A percentile compares a stretch with the other conserved stretches of the same genome.
These are phyloP conservation scores for Tulasnella sp. DNA, from an alignment of 768 basidiomycete genomes.

Conservation along the genomic window DNA sequence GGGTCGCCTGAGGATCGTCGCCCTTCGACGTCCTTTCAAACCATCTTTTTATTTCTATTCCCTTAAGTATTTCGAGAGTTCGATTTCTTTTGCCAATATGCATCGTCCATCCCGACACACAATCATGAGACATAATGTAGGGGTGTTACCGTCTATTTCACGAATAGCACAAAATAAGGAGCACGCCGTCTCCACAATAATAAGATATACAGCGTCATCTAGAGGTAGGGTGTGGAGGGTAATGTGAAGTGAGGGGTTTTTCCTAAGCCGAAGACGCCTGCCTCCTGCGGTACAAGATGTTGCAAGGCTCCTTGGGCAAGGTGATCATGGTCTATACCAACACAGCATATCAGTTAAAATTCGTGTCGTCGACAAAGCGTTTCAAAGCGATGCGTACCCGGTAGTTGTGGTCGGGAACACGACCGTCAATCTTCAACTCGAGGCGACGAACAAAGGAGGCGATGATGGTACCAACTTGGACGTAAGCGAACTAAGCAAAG, in stretches of 20 bases:
- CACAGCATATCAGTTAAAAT: neutral
- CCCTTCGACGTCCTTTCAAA: neutral
- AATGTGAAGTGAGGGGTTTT: neutral
- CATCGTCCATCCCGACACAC: too few species aligned
- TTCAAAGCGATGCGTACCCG: conserved; percentile 44
- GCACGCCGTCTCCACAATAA: neutral
- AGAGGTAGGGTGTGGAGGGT: neutral
- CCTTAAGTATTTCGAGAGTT: neutral
- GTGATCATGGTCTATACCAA: conserved; percentile 78
- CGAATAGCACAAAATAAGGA: neutral
- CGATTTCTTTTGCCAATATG: neutral
- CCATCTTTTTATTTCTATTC: neutral
- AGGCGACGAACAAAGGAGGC: conserved; percentile 63
- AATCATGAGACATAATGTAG: neutral
- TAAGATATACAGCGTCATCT: neutral
- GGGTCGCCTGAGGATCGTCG: too few species aligned
- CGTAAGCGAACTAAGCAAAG: conserved; percentile 67
- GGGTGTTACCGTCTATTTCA: neutral
- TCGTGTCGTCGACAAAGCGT: neutral
- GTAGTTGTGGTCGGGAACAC: conserved; percentile 79
- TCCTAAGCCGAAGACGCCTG: neutral
- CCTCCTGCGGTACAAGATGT: conserved; percentile 20
- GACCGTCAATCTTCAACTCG: conserved; percentile 53
- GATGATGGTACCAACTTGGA: conserved; percentile 82
- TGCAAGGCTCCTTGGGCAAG: conserved; percentile 46